Base-by-base conservation (phyloP, 2,329 filamentous ascomycete genomes). In the Gnomoniopsis sp. region DNA sequence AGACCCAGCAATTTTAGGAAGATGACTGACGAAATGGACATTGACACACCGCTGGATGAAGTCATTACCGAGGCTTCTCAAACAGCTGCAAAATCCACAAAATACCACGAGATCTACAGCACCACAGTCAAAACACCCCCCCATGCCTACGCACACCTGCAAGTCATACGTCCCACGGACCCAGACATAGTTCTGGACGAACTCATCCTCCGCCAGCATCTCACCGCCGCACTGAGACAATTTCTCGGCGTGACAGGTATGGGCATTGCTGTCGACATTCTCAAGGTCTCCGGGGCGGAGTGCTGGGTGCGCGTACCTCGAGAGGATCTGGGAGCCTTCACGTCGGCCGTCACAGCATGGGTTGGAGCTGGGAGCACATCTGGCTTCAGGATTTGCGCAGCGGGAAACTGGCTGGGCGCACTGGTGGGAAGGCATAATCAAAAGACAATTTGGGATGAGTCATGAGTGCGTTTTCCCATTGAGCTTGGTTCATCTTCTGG, bases 181-280 rank as follows among this genome's bases (percentile, higher is more conserved):
- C 49, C 51, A 26, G 33, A 57, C 15, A 52, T 56, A 3, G 48
- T 63, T 1, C 74, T 90, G 6, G 88, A 92, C 71, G 75, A 79
- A 2, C 74, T 91, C 2, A 86, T 86, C 41, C 77, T 82, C 19
- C 84, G 83, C 36, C 77, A 84, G 0, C 86, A 89, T 67, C 82
- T 89, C 64, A 83, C 81, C 2, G 71, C 80, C 1, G 86, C 89
- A 0, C 75, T 93, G 8, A 77, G 77, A 1, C 83, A 88, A 62
- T 92, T 90, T 66, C 81, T 93, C 1, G 90, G 90, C 21, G 73
- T 84, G 19, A 86, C 84, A 0, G 90, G 90, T 12, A 74, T 79
- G 2, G 85, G 84, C 12, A 86, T 93, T 3, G 75, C 86, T 1
- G 69, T 92, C 57, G 90, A 93, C 67, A 84, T 93, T 21, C 78